Evolutionary conservation across 352 stramenopile genomes (phyloP).

Genomic region (Lagenidium giganteum): DNA sequence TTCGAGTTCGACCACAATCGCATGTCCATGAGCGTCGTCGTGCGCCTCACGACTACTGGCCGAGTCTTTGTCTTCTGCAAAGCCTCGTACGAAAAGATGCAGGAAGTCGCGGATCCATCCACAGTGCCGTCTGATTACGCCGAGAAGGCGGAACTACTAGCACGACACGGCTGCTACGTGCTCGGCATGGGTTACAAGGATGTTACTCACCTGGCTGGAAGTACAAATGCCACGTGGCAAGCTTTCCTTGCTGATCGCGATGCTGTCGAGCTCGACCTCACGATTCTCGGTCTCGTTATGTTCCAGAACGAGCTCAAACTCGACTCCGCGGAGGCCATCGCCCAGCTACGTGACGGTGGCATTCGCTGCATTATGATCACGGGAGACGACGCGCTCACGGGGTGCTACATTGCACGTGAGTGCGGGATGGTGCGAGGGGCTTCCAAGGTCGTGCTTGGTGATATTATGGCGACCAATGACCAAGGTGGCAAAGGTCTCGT

Average conservation of each 20-base stretch:
- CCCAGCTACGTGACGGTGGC: slow-evolving; percentile 46
- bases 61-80: slow-evolving; percentile 66
- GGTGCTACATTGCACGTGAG: slow-evolving; percentile 39
- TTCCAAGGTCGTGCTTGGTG: slow-evolving; percentile 30
- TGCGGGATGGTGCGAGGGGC: slow-evolving; percentile 26
- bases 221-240: slow-evolving; percentile 4
- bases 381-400: slow-evolving; percentile 57
- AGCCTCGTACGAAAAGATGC: slow-evolving; percentile 71
- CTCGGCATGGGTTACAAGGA: slow-evolving; percentile 45
- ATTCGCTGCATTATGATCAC: slow-evolving; percentile 77
- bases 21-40: slow-evolving; percentile 83
- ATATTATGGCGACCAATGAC: slow-evolving; percentile 26
- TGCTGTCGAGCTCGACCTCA: slow-evolving; percentile 43
- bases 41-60: slow-evolving; percentile 30
- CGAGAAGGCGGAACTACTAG: slow-evolving; percentile 19
- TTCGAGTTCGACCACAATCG: slow-evolving; percentile 84
- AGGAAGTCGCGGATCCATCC: slow-evolving; percentile 29
- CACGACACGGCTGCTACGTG: slow-evolving; percentile 73
- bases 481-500: slow-evolving; percentile 26
- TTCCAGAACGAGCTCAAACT: slow-evolving; percentile 81
- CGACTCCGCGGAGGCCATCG: slow-evolving; percentile 54
- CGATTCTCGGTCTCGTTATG: slow-evolving; percentile 61
- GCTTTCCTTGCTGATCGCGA: slow-evolving; percentile 30
- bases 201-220: background rate
- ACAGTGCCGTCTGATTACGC: slow-evolving; percentile 64